A percentile compares a stretch with the other conserved stretches of the same genome.
These are phyloP conservation scores for Stygiomarasmius scandens DNA, from an alignment of 1,284 basidiomycete genomes.

Conservation along the genomic window DNA sequence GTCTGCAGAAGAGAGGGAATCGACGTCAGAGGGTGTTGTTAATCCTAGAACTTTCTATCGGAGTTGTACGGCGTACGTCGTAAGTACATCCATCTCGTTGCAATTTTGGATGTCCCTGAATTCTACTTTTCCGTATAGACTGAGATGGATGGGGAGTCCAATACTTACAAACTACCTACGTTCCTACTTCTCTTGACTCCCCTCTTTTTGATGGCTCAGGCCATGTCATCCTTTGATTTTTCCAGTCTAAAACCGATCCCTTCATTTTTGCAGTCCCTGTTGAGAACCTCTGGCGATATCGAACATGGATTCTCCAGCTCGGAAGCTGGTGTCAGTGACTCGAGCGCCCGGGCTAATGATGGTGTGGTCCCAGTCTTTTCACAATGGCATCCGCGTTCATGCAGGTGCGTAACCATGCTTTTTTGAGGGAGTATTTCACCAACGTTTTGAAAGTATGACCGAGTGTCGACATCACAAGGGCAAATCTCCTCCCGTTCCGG, in stretches of 20 bases:
- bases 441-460: conserved; percentile 10
- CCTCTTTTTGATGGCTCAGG: conserved; percentile 27
- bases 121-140: conserved; percentile 5
- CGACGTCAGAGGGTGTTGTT: conserved; percentile 37
- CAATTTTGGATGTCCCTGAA: conserved; percentile 11
- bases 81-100: conserved; percentile 25
- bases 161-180: conserved; percentile 12
- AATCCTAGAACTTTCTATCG: conserved; percentile 45
- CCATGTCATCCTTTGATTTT: conserved; percentile 41
- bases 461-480: conserved; percentile 23
- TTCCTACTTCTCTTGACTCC: conserved; percentile 20
- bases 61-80: conserved; percentile 45
- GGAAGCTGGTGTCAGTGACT: conserved; percentile 15
- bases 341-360: conserved; percentile 44
- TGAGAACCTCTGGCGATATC: neutral
- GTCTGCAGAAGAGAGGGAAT: conserved; percentile 48
- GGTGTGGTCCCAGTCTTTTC: conserved; percentile 56
- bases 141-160: conserved; percentile 8
- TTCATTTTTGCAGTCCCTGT: conserved; percentile 30
- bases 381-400: conserved; percentile 54
- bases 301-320: conserved; percentile 17
- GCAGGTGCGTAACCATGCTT: conserved; percentile 42
- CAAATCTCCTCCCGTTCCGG: conserved; percentile 28
- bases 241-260: conserved; percentile 37
- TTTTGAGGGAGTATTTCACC: too few relatives aligned